Evolutionary conservation across 352 stramenopile species (phyloP).

Genomic region (Pythium diclinum): DNA sequence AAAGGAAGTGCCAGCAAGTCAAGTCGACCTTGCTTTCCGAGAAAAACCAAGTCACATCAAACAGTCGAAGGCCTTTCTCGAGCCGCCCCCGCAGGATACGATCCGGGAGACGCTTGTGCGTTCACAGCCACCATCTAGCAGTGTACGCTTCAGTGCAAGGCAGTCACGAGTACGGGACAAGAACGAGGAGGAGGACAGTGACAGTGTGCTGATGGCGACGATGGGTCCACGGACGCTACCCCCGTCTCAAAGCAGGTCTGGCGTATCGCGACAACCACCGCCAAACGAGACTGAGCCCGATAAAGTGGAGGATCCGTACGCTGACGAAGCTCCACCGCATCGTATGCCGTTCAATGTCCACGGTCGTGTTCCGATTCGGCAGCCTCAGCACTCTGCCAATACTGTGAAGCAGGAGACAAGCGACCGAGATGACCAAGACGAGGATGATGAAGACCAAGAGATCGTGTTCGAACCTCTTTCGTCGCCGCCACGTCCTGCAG

Average conservation of each 20-base stretch:
- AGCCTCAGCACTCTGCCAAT: no score
- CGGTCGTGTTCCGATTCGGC: slow-evolving; percentile 45
- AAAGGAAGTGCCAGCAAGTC: background rate
- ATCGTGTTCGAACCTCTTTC: background rate
- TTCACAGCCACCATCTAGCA: background rate
- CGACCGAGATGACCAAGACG: background rate
- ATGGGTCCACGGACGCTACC: background rate
- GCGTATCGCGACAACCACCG: background rate
- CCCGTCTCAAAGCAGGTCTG: background rate
- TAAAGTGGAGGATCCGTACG: background rate
- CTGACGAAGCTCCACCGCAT: background rate
- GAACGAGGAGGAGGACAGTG: slow-evolving; percentile 5
- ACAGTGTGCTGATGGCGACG: slow-evolving; percentile 19
- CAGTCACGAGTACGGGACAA: background rate
- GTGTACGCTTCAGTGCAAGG: background rate
- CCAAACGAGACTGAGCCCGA: background rate
- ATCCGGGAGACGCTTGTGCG: background rate
- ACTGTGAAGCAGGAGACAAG: background rate
- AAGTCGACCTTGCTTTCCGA: background rate
- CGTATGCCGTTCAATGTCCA: slow-evolving; percentile 19
- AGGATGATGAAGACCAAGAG: background rate
- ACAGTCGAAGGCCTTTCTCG: background rate
- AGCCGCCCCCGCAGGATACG: background rate
- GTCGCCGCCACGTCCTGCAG: background rate
- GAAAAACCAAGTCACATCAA: no score